These are phyloP conservation scores for Vitis riparia DNA, from an alignment of 164 flowering plant species.

Conservation along the genomic window DNA sequence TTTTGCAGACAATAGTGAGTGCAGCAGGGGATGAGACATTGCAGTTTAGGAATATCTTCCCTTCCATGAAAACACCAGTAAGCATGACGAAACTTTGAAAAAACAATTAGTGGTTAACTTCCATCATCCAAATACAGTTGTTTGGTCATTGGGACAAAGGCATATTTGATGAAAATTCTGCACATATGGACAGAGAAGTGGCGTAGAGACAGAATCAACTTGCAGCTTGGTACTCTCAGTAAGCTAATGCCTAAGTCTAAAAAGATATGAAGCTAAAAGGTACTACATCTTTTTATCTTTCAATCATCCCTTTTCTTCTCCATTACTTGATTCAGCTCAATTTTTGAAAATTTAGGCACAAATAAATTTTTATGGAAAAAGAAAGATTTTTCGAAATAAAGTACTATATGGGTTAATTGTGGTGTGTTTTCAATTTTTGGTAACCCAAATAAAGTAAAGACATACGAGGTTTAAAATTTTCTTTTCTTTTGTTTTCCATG, in stretches of 20 bases:
- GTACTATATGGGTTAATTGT: no score
- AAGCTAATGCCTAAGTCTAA: not conserved
- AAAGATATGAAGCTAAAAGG: constrained; percentile 24
- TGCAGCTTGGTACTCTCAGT: constrained; percentile 12
- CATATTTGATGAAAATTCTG: constrained; percentile 16
- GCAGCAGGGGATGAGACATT: constrained; percentile 99
- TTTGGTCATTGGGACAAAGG: constrained; percentile 12
- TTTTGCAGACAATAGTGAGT: constrained; percentile 90
- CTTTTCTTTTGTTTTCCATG: no score
- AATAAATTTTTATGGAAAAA: no score
- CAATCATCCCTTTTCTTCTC: not conserved
- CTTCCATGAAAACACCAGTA: constrained; percentile 78
- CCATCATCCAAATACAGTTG: no score
- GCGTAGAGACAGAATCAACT: constrained; percentile 10
- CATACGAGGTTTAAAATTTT: no score
- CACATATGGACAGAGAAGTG: constrained; percentile 6
- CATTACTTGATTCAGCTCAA: no score
- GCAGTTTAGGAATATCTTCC: constrained; percentile 95
- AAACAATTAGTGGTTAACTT: no score
- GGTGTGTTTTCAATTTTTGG: no score
- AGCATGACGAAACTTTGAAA: constrained; percentile 11
- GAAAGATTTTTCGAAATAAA: no score
- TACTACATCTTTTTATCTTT: constrained; percentile 2
- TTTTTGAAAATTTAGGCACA: not conserved
- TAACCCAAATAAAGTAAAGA: no score